Evolutionary conservation across 805 yeast species (phyloP).

Genomic region (Ogataea haglerorum): DNA sequence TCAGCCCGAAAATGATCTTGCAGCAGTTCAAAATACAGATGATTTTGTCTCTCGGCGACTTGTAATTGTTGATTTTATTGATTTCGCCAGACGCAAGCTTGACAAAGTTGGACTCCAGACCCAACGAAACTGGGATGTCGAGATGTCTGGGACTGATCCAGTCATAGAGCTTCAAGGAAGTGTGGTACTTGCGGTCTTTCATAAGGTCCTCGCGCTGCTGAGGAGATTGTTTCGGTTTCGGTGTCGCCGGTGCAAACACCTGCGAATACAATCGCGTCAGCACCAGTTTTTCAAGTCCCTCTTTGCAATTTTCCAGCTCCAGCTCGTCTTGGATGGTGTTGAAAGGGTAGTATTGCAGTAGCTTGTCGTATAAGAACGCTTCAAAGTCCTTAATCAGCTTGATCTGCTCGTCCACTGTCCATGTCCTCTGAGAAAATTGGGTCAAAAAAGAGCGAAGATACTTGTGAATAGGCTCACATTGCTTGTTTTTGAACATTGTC

Average conservation of each 20-base stretch:
- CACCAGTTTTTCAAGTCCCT: conserved; percentile 88
- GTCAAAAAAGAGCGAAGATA: conserved; percentile 80
- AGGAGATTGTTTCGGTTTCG: conserved; percentile 41
- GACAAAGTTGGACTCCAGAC: conserved; percentile 50
- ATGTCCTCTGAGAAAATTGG: conserved; percentile 66
- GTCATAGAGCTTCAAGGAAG: conserved; percentile 26
- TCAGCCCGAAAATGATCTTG: conserved; percentile 84
- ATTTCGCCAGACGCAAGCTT: conserved; percentile 71
- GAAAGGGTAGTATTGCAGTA: conserved; percentile 68
- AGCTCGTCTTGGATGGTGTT: conserved; percentile 53
- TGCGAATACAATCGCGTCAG: conserved; percentile 80
- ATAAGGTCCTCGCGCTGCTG: conserved; percentile 62
- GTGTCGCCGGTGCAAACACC: conserved; percentile 70
- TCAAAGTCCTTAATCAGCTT: conserved; percentile 78
- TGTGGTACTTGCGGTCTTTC: conserved; percentile 61
- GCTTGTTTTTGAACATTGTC: conserved; percentile 61
- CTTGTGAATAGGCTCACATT: conserved; percentile 85
- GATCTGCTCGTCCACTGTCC: conserved; percentile 75
- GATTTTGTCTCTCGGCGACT: conserved; percentile 93
- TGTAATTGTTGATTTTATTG: conserved; percentile 70
- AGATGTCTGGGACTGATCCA: conserved; percentile 76
- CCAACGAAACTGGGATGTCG: conserved; percentile 59
- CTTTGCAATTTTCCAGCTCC: conserved; percentile 69
- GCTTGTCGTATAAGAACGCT: conserved; percentile 61
- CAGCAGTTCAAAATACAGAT: conserved; percentile 90